Conservation (phyloP, 495 filamentous ascomycete genomes). For the Aspergillus mulundensis region DNA sequence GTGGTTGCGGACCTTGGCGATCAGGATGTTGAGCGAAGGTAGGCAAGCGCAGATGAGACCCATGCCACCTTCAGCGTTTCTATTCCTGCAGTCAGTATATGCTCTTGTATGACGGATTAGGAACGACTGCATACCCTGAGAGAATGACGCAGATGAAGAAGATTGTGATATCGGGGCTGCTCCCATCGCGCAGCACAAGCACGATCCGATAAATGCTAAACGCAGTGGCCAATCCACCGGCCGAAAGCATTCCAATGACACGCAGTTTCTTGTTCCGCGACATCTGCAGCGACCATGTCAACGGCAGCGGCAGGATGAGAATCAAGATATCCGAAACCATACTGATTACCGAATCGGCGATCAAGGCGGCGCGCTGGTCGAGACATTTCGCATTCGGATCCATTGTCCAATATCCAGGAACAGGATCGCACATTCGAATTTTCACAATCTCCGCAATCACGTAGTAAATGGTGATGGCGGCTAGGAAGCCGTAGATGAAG, state of each 20-base stretch:
- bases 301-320: conserved; percentile 41
- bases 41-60: conserved; percentile 48
- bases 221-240: conserved; percentile 44
- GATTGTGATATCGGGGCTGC: conserved; percentile 33
- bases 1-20: conserved; percentile 25
- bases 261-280: conserved; percentile 40
- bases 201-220: conserved; percentile 45
- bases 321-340: conserved; percentile 45
- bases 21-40: conserved; percentile 37
- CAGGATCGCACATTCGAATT: conserved; percentile 35
- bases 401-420: conserved; percentile 28
- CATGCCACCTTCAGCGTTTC: conserved; percentile 44
- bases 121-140: conserved; percentile 34
- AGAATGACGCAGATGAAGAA: conserved; percentile 42
- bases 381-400: conserved; percentile 28
- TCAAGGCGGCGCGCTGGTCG: conserved; percentile 38
- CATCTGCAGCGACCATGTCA: conserved; percentile 48
- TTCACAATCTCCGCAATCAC: conserved; percentile 31
- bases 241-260: conserved; percentile 41
- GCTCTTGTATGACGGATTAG: not conserved
- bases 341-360: conserved; percentile 47
- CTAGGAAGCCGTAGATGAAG: conserved; percentile 44
- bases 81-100: conserved; percentile 14
- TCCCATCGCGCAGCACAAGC: conserved; percentile 34
- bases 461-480: conserved; percentile 37